Evolutionary conservation across 2,329 filamentous ascomycete species (phyloP).

Genomic region (Neofusicoccum laricinum): DNA sequence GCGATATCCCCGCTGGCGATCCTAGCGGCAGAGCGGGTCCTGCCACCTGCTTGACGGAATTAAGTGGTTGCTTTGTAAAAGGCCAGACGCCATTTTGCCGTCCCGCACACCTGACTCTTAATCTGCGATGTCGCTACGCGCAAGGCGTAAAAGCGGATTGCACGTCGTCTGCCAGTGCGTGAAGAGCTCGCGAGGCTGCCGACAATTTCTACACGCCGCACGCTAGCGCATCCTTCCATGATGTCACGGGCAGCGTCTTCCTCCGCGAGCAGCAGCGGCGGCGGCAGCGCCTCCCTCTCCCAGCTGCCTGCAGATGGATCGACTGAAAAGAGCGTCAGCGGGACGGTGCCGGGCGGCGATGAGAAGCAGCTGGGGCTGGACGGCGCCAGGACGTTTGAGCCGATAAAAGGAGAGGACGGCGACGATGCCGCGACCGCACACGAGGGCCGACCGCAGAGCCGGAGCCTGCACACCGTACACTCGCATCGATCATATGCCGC

Average conservation of each 20-base stretch:
- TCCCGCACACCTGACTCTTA: not conserved
- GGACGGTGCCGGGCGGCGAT: not conserved
- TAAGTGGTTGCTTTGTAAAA: conserved; percentile 9
- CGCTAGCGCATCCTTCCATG: not conserved
- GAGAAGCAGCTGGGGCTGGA: conserved; percentile 10
- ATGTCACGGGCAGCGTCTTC: not conserved
- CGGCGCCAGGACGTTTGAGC: conserved; percentile 12
- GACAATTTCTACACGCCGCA: not conserved
- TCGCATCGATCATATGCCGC: conserved; percentile 30
- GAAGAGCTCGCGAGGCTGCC: not conserved
- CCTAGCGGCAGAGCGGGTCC: not conserved
- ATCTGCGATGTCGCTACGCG: not conserved
- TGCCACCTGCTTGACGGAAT: conserved; percentile 13
- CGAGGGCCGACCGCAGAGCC: not conserved
- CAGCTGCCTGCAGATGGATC: not conserved
- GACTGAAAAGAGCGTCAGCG: not conserved
- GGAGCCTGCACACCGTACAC: conserved; percentile 11
- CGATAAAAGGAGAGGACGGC: conserved; percentile 9
- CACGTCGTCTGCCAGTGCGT: not conserved
- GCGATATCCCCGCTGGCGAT: conserved; percentile 6
- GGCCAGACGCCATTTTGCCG: not conserved
- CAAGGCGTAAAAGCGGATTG: not conserved
- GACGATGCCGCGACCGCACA: not conserved
- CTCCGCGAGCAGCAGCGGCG: not conserved
- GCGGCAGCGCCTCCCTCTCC: not conserved